phyloP scores from a whole-genome alignment of 306 rosid genomes.

The Castanopsis chinensis region DNA sequence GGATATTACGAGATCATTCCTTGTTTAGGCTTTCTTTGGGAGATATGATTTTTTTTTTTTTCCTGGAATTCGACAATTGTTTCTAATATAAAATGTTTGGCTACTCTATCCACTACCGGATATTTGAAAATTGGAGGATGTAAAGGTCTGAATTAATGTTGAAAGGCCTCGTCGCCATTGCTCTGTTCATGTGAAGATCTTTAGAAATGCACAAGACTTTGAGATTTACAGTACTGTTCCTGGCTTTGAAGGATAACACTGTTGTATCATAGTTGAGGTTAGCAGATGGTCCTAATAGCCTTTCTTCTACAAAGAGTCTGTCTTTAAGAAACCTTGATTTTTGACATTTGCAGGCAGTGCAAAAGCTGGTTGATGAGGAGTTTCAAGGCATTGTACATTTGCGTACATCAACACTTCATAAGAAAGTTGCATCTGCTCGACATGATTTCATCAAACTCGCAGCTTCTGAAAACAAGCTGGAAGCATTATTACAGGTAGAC shows the following conservation, averaged over 20 bases:
- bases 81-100: too few relatives aligned
- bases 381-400: conserved; percentile 88
- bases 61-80: too few relatives aligned
- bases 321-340: neutral
- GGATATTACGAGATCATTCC: neutral
- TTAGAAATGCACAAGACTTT: neutral
- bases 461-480: conserved; percentile 94
- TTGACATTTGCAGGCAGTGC: conserved; percentile 77
- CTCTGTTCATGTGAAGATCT: neutral
- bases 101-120: neutral
- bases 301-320: conserved; percentile 12
- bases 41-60: neutral
- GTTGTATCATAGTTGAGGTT: neutral
- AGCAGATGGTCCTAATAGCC: neutral
- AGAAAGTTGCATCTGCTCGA: conserved; percentile 84
- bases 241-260: neutral
- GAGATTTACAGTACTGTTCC: neutral
- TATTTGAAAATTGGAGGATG: neutral
- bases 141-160: neutral
- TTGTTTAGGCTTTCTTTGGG: neutral
- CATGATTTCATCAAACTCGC: conserved; percentile 91
- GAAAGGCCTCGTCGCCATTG: neutral
- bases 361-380: conserved; percentile 83
- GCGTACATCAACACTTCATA: conserved; percentile 87
- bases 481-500: conserved; percentile 82